These are phyloP conservation scores for Salvia splendens DNA, from an alignment of 257 asterid species.

Conservation along the genomic window DNA sequence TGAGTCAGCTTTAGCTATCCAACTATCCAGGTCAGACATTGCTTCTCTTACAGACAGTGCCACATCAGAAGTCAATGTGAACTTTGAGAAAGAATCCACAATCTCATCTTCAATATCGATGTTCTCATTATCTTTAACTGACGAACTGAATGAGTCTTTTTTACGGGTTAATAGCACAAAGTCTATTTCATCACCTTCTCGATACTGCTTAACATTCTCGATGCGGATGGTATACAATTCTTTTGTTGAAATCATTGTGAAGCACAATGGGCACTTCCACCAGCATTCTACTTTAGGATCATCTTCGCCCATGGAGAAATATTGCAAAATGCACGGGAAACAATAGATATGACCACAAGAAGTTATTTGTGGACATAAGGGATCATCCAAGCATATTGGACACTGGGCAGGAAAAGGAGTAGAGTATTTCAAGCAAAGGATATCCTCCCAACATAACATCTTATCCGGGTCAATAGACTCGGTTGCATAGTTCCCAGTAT, in stretches of 20 bases:
- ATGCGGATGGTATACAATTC: conserved; percentile 65
- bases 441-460: conserved; percentile 87
- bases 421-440: conserved; percentile 79
- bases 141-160: conserved; percentile 64
- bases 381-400: conserved; percentile 91
- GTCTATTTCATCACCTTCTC: conserved; percentile 60
- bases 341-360: conserved; percentile 97
- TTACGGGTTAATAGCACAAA: conserved; percentile 74
- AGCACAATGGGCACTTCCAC: conserved; percentile 93
- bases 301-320: conserved; percentile 56
- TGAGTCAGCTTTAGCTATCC: conserved; percentile 93
- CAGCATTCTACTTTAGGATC: conserved; percentile 59
- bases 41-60: conserved; percentile 83
- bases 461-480: conserved; percentile 83
- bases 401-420: conserved; percentile 74
- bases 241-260: conserved; percentile 76
- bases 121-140: conserved; percentile 46
- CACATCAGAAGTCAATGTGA: conserved; percentile 86
- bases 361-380: conserved; percentile 92
- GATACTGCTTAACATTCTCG: conserved; percentile 67
- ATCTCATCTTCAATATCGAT: conserved; percentile 42
- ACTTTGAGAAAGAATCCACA: conserved; percentile 70
- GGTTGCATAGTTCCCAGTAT: conserved; percentile 64
- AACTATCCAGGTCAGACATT: conserved; percentile 77
- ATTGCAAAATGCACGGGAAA: conserved; percentile 82